Evolutionary conservation across 1,284 basidiomycete species (phyloP).

Genomic region (Cerrena zonata): DNA sequence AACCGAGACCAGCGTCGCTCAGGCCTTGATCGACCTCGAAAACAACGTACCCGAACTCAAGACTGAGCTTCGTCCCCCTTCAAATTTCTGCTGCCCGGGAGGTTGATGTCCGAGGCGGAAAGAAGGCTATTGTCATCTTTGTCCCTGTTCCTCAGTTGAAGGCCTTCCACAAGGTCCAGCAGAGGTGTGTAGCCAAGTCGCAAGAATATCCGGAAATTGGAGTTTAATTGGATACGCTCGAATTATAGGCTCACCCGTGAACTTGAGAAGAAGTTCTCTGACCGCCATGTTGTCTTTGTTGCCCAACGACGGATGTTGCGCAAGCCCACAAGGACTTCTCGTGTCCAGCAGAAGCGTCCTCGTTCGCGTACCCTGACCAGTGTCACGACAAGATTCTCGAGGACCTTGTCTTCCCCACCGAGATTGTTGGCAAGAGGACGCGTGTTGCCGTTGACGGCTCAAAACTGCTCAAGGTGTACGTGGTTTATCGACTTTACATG

Average conservation of each 20-base stretch:
- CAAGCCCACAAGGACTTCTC: slow-evolving; percentile 92
- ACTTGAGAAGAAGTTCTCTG: slow-evolving; percentile 99
- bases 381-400: slow-evolving; percentile 98
- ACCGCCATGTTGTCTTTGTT: slow-evolving; percentile 97
- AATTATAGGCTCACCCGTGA: slow-evolving; percentile 89
- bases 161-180: slow-evolving; percentile 98
- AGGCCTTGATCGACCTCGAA: slow-evolving; percentile 96
- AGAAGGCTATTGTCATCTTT: slow-evolving; percentile 99
- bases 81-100: slow-evolving; percentile 98
- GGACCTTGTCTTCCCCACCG: slow-evolving; percentile 97
- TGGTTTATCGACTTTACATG: slow-evolving; percentile 19
- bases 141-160: slow-evolving; percentile 97
- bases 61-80: slow-evolving; percentile 87
- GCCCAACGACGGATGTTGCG: slow-evolving; percentile 97
- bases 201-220: not conserved
- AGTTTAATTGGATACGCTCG: no score
- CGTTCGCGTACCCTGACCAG: slow-evolving; percentile 94
- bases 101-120: slow-evolving; percentile 97
- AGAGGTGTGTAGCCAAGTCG: slow-evolving; percentile 70
- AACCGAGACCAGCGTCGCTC: slow-evolving; percentile 88
- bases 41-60: slow-evolving; percentile 98
- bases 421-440: slow-evolving; percentile 98
- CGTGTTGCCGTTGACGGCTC: slow-evolving; percentile 86
- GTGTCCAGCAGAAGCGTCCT: slow-evolving; percentile 93
- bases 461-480: slow-evolving; percentile 92